These are phyloP conservation scores for Trichoderma oligosporum DNA, from an alignment of 2,329 filamentous ascomycete species.

Conservation along the genomic window DNA sequence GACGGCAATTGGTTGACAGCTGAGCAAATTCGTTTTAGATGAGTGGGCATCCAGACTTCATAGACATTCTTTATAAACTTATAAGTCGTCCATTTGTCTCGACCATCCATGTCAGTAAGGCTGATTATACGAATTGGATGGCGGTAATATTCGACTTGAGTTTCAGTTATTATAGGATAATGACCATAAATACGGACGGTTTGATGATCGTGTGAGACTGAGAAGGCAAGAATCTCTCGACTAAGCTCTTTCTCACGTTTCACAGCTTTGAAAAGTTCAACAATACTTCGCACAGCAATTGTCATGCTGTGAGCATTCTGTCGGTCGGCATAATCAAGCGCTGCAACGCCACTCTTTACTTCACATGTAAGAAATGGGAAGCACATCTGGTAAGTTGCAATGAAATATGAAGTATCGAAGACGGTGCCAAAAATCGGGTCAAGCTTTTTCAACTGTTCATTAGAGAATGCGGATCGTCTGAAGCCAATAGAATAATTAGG, in stretches of 20 bases:
- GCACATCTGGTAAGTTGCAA: constrained; percentile 45
- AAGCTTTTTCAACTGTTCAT: constrained; percentile 42
- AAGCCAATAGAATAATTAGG: constrained; percentile 45
- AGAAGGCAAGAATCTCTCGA: constrained; percentile 42
- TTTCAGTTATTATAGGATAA: constrained; percentile 37
- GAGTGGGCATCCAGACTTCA: neutral
- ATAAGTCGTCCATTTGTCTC: constrained; percentile 8
- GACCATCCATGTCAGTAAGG: constrained; percentile 26
- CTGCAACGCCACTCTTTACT: constrained; percentile 41
- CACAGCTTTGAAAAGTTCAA: constrained; percentile 38
- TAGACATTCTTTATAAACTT: neutral
- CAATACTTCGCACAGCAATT: constrained; percentile 36
- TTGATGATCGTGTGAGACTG: constrained; percentile 33
- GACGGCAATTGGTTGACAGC: constrained; percentile 16
- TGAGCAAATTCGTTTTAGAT: constrained; percentile 19
- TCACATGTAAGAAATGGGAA: constrained; percentile 49
- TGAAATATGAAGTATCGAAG: too few relatives aligned
- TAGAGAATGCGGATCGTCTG: constrained; percentile 38
- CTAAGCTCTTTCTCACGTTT: constrained; percentile 36
- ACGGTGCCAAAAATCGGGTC: too few relatives aligned
- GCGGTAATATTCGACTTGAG: constrained; percentile 37
- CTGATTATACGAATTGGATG: constrained; percentile 34
- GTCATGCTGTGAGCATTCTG: constrained; percentile 42
- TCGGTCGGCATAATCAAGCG: constrained; percentile 37
- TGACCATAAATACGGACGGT: constrained; percentile 40